These are phyloP conservation scores for Limonomyces culmigenus DNA, from an alignment of 1,284 basidiomycete genomes.

Conservation along the genomic window DNA sequence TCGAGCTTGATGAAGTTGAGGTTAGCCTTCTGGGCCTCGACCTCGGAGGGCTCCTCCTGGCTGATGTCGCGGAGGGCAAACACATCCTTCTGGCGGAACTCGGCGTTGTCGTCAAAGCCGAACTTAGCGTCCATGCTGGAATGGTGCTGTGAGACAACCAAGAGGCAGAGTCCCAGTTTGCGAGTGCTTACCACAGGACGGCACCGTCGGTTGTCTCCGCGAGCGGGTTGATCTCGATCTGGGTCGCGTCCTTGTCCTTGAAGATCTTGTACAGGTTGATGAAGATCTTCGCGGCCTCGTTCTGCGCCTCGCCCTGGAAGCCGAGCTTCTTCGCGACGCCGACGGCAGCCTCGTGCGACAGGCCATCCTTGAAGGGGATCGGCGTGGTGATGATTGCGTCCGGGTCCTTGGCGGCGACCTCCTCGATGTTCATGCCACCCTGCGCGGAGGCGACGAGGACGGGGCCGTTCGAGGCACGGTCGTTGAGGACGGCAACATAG, in stretches of 20 bases:
- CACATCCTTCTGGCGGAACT: conserved; percentile 90
- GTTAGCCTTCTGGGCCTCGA: conserved; percentile 86
- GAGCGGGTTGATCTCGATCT: conserved; percentile 99
- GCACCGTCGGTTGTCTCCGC: conserved; percentile 89
- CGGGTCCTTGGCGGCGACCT: conserved; percentile 96
- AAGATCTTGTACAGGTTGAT: conserved; percentile 92
- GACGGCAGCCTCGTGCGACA: conserved; percentile 60
- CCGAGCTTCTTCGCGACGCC: conserved; percentile 82
- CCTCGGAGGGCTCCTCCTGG: conserved; percentile 95
- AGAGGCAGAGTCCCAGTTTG: too few relatives aligned
- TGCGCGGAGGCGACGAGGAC: conserved; percentile 91
- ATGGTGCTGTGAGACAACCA: too few relatives aligned
- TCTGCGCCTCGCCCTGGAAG: conserved; percentile 65
- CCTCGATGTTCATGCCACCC: conserved; percentile 98
- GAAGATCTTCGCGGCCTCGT: conserved; percentile 86
- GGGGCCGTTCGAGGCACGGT: conserved; percentile 78
- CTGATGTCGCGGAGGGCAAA: conserved; percentile 84
- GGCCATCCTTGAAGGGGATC: conserved; percentile 77
- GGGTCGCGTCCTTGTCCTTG: conserved; percentile 98
- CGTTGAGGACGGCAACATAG: conserved; percentile 95
- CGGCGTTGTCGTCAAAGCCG: conserved; percentile 98
- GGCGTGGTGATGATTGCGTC: conserved; percentile 92
- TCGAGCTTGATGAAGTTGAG: conserved; percentile 99
- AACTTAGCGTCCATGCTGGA: conserved; percentile 98
- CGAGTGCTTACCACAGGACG: conserved; percentile 67